Base-by-base conservation (phyloP, 78 protist genomes). In the Capsaspora owczarzaki region DNA sequence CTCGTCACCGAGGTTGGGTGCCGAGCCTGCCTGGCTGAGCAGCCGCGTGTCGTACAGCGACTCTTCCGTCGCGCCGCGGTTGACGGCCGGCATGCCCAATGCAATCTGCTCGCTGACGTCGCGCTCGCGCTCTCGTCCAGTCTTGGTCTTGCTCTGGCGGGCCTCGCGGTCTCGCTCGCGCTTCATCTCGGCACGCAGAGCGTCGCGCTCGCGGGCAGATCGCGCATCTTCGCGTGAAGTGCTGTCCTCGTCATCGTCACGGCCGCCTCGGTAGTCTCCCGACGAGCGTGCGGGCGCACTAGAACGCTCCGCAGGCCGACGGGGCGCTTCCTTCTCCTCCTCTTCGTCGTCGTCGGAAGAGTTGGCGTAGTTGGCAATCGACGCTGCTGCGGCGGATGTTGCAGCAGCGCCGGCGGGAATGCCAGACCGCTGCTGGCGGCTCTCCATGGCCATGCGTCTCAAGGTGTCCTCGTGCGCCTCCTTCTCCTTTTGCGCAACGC, bases 91-190 rank as follows among this genome's bases (percentile, higher is more conserved):
- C 23, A 78, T 90, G 8, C 97, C 97, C 25, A 95, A 85, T 23
- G 97, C 98, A 76, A 93, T 86, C 61, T 80, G 51, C 83, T 95
- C 98, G 41, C 87, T 60, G 38, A 93, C 76, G 86, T 95, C 98
- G 47, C 98, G 91, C 69, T 93, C 96, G 37, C 47, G 66, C 38
- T 89, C 92, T 33, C 95, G 85, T 2, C 44, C 43, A 22, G 61
- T 23, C 78, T 89, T 85, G 43, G 86, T 88, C 61, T 82, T 35
- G 82, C 43, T 71, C 81, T 42, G 89, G 63, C 46, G 89, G 82
- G 23, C 83, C 38, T n/a, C 79, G 85, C 40, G 78, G 44, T 72
- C 88, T 0, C 78, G 60, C 76, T 78, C 88, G 29, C 56, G 47
- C 2, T 76, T 74, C 1, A 79, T 69, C 38, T 84, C 83, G 33